Base-by-base conservation (phyloP, 495 filamentous ascomycete species). In the Xylaria venustula region DNA sequence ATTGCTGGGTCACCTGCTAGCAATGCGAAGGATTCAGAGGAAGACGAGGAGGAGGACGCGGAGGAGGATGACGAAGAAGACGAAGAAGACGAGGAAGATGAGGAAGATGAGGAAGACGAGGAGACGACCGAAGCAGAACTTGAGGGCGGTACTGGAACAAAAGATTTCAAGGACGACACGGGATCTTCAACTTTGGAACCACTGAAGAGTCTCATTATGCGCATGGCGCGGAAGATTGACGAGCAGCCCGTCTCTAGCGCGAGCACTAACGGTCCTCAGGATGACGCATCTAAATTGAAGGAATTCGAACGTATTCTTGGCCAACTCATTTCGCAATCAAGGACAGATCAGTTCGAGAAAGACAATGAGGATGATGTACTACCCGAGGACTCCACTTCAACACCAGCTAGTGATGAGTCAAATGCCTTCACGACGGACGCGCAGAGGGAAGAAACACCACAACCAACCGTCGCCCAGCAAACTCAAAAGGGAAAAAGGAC, bases 301-400 rank as follows among this genome's bases (percentile, higher is more conserved):
- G 70, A 73, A 34, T 73, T 79, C 49, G 75, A 77, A 53, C 65
- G 67, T 32, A 71, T 79, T 55, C 62, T 79, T 23, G 71, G 73
- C 4, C 67, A 72, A 47, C 68, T 77, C 44, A 74, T 71, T 52
- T 64, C 65, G 26, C 61, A 65, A 20, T 67, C 69, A 0, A 67
- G 62, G 54, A 56, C 59, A 20, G 67, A 71, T 28, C 73, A 71
- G 26, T 36, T 64, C 28, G 63, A 58, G n/a, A 17, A 58, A n/a
- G 58, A 56, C 34, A 49, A 60, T n/a, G 60, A 74, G 15, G 58
- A 63, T 12, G 23, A 4, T 23, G 57, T 37, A 53, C 20, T 22
- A 32, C 47, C 42, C 12, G 23, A 60, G 34, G 61, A 52, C 20
- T 36, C 25, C 2, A 14, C 32, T 26, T 11, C 48, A 2, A 50